Conservation (phyloP, 2,329 filamentous ascomycete species). For the Alternaria rosae region DNA sequence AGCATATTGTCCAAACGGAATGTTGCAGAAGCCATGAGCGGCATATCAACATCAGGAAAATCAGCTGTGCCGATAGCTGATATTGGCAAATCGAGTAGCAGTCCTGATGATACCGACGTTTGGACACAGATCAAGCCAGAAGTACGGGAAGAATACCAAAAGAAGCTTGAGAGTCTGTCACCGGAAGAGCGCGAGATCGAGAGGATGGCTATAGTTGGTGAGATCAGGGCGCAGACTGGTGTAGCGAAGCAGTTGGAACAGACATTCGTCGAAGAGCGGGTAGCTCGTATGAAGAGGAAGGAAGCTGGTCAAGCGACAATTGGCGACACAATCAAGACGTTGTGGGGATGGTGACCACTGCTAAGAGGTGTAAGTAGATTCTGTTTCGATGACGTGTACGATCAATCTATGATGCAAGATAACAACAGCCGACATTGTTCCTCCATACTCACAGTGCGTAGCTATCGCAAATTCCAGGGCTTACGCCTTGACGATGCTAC, state of each 20-base stretch:
- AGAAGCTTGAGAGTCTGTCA: slow-evolving; percentile 39
- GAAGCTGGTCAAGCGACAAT: slow-evolving; percentile 47
- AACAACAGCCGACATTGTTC: not conserved
- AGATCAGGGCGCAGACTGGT: slow-evolving; percentile 40
- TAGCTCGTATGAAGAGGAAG: slow-evolving; percentile 45
- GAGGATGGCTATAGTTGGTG: slow-evolving; percentile 43
- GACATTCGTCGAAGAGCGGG: slow-evolving; percentile 44
- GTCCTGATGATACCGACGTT: slow-evolving; percentile 28
- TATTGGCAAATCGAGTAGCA: not conserved
- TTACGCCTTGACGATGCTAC: not conserved
- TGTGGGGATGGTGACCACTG: slow-evolving; percentile 46
- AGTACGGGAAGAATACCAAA: slow-evolving; percentile 41
- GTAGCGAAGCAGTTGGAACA: slow-evolving; percentile 44
- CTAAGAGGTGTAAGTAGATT: slow-evolving; percentile 3
- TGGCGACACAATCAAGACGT: slow-evolving; percentile 48
- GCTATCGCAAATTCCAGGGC: not conserved
- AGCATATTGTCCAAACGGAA: slow-evolving; percentile 58
- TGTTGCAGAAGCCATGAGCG: slow-evolving; percentile 34
- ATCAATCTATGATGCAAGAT: not conserved
- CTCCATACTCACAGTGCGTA: not conserved
- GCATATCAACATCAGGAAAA: slow-evolving; percentile 17
- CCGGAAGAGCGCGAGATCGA: slow-evolving; percentile 46
- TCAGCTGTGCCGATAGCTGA: slow-evolving; percentile 10
- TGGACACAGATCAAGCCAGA: slow-evolving; percentile 45
- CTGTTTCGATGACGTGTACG: slow-evolving; percentile 15